A percentile compares a stretch with the other conserved stretches of the same genome.
These are phyloP conservation scores for Ceratocystis destructans DNA, from an alignment of 2,329 filamentous ascomycete genomes.

Conservation along the genomic window DNA sequence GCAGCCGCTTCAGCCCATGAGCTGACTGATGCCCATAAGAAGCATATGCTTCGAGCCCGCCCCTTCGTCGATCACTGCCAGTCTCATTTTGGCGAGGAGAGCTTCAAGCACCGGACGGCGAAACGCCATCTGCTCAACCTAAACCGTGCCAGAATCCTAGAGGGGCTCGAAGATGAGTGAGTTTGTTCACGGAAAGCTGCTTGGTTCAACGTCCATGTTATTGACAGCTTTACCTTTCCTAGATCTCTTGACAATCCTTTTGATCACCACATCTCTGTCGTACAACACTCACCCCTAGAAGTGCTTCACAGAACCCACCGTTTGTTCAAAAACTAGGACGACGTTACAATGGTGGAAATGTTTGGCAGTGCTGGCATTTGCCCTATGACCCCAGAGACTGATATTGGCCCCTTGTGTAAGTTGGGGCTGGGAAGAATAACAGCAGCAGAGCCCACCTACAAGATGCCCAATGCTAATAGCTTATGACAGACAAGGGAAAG, in stretches of 20 bases:
- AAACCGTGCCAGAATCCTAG: slow-evolving; percentile 4
- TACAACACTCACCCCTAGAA: slow-evolving; percentile 14
- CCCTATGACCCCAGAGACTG: slow-evolving; percentile 37
- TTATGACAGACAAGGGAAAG: slow-evolving; percentile 18
- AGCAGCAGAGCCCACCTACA: neutral
- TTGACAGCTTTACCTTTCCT: neutral
- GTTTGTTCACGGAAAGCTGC: neutral
- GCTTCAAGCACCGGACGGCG: slow-evolving; percentile 14
- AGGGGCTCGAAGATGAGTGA: slow-evolving; percentile 18
- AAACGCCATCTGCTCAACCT: slow-evolving; percentile 17
- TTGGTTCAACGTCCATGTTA: neutral
- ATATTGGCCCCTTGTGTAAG: slow-evolving; percentile 35
- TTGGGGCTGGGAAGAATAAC: neutral
- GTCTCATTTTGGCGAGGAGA: slow-evolving; percentile 17
- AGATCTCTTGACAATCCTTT: slow-evolving; percentile 18
- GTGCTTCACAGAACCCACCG: slow-evolving; percentile 29
- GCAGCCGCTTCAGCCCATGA: slow-evolving; percentile 4
- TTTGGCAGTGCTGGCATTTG: slow-evolving; percentile 33
- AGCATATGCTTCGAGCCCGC: slow-evolving; percentile 5
- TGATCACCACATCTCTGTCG: slow-evolving; percentile 5
- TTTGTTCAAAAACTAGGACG: slow-evolving; percentile 25
- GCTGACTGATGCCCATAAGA: slow-evolving; percentile 5
- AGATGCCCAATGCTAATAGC: neutral
- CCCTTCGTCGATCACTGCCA: slow-evolving; percentile 19
- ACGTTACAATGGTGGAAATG: slow-evolving; percentile 26